Percentiles rank a stretch among this genome's conserved stretches.
phyloP scores from a whole-genome alignment of 805 yeast genomes.

The Sugiyamaella smithiae region DNA sequence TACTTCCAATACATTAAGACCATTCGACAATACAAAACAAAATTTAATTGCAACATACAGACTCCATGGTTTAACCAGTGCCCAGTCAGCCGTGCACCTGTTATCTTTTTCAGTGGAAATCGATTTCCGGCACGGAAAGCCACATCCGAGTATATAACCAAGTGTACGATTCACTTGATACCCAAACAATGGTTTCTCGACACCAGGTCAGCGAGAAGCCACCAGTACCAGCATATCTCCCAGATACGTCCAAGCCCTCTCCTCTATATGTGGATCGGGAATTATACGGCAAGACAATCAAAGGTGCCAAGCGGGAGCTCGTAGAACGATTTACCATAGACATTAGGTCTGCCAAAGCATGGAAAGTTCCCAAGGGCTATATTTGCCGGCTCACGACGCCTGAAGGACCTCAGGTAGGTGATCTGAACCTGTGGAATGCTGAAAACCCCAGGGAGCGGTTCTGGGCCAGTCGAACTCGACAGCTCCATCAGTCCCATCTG shows the following conservation, averaged over 20 bases:
- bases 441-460: conserved; percentile 61
- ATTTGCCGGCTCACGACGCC: conserved; percentile 61
- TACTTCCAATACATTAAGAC: too few relatives aligned
- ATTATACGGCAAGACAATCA: conserved; percentile 46
- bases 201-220: neutral
- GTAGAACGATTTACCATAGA: conserved; percentile 45
- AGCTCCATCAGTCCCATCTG: conserved; percentile 61
- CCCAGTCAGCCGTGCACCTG: too few relatives aligned
- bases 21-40: too few relatives aligned
- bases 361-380: conserved; percentile 59
- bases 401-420: conserved; percentile 71
- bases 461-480: conserved; percentile 71
- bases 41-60: too few relatives aligned
- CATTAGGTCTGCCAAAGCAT: conserved; percentile 58
- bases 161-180: neutral
- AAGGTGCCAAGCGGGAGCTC: conserved; percentile 43
- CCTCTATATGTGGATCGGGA: conserved; percentile 50
- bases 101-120: too few relatives aligned
- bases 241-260: conserved; percentile 46
- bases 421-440: conserved; percentile 61
- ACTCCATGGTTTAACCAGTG: too few relatives aligned
- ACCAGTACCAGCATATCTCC: conserved; percentile 57
- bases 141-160: neutral
- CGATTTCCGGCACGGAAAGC: conserved; percentile 1
- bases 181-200: conserved; percentile 3